phyloP scores from a whole-genome alignment of 2,329 filamentous ascomycete species.

The Xylariaceae sp. region DNA sequence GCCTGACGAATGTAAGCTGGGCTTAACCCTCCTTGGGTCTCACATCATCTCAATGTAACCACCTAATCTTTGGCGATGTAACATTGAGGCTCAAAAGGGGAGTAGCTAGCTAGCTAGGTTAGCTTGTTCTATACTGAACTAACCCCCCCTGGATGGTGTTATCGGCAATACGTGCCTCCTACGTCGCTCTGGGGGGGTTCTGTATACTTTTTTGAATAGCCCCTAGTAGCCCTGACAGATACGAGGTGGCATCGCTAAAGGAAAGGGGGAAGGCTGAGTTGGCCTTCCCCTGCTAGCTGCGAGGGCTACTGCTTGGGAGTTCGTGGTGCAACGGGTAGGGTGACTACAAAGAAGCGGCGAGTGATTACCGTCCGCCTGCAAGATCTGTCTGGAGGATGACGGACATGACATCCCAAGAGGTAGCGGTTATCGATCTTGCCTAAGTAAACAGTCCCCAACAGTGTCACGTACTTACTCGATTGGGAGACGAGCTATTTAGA shows the following conservation, averaged over 20 bases:
- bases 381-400: background rate
- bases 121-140: background rate
- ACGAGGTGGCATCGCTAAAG: constrained; percentile 1
- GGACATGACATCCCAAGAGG: too few relatives aligned
- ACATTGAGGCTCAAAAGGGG: constrained; percentile 21
- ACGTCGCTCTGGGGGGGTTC: background rate
- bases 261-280: background rate
- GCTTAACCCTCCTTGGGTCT: background rate
- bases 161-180: background rate
- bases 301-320: background rate
- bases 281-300: background rate
- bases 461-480: too few relatives aligned
- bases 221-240: background rate
- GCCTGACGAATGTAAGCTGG: background rate
- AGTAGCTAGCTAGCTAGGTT: background rate
- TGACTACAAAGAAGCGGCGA: background rate
- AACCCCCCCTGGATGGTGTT: background rate
- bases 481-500: too few relatives aligned
- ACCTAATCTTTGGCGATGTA: constrained; percentile 4
- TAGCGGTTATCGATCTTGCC: too few relatives aligned
- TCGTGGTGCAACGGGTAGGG: background rate
- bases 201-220: background rate
- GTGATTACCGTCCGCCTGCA: background rate
- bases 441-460: too few relatives aligned
- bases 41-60: constrained; percentile 13